Evolutionary conservation across 106 monocot species (phyloP), one percentile per base, ranked within the genome.

Genomic region (Alisma plantagoaquatica): DNA sequence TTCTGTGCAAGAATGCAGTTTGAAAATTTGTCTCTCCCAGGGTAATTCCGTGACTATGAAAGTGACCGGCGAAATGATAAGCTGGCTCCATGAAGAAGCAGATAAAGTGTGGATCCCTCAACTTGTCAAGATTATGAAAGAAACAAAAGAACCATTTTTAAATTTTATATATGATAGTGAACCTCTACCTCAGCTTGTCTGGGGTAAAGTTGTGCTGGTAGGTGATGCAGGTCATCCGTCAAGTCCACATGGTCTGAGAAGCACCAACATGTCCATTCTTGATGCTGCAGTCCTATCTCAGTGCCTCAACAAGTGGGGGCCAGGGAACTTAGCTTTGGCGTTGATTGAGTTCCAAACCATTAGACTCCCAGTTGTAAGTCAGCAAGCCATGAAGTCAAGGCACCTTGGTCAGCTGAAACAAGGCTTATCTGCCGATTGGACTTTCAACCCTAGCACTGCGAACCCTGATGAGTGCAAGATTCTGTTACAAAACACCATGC

Each of bases 151-250:
- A 20, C 92, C 92, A 48, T 92, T 86, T 60, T 62, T 92, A 63
- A 92, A 92, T 29, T 43, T 73, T 10, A 86, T 92, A 23, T 82
- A 87, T 45, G 92, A 92, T 59, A 72, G 76, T 30, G 83, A 86
- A 28, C 87, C 92, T 46, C 63, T 77, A 10, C 81, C 70, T 0
- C 57, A 44, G 29, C 73, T 92, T 0, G 63, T 59, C 43, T 86
- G 75, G 72, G 70, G 64, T 51, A 82, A 82, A 51, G 78, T 86
- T 24, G 86, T 82, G 3, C 66, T 92, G 38, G 71, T 92, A 3
- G 92, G 92, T 33, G 91, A 91, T 49, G 91, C 91, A 53, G 85
- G 78, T 4, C 91, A 91, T 46, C 91, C 91, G 0, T 85, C 91
- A 46, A 76, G 85, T 32, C 91, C 91, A 25, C 91, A 82, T 54